Evolutionary conservation across 306 rosid species (phyloP), one percentile per base, ranked within the genome.

Genomic region (Castanea sativa): DNA sequence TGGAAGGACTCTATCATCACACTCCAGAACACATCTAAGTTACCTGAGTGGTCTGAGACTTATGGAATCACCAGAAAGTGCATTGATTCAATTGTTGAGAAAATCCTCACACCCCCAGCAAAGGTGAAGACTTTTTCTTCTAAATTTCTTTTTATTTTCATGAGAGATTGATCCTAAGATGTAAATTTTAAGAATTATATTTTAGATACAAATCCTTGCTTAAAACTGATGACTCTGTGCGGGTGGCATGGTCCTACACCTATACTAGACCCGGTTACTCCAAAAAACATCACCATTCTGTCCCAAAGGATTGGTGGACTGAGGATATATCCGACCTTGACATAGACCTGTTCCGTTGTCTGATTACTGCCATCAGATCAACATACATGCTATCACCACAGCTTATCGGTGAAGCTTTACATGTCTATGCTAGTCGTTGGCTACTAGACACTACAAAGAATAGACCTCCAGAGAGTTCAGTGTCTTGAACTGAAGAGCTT

Each of bases 281-380:
- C 45, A 88, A 78, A 78, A 93, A 91, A 77, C 88, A 85, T 30
- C 91, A 88, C 71, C 88, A 90, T 80, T 87, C 92, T 78, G 97
- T 90, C 52, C 98, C 98, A 19, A 95, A 86, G 79, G 99, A 95
- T 88, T 95, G 99, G 99, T 95, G 99, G 99, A 95, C 98, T 0
- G 98, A 95, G 83, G 99, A 95, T 78, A 78, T 95, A 13, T 81
- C 98, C n/a, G 95, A 91, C 80, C 96, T 95, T 20, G 89, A 92
- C 82, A 84, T 93, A 65, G 98, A 95, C 86, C 84, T 89, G 70
- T 93, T 95, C 72, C 86, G 97, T 21, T 93, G 94, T 69, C 82
- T 95, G 75, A 79, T 93, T 71, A 86, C 88, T 79, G 92, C 94
- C 20, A 84, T 95, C 73, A 80, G 94, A 77, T 86, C 99, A 59